Evolutionary conservation across 306 rosid species (phyloP).

Genomic region (Citrullus mucosospermus): DNA sequence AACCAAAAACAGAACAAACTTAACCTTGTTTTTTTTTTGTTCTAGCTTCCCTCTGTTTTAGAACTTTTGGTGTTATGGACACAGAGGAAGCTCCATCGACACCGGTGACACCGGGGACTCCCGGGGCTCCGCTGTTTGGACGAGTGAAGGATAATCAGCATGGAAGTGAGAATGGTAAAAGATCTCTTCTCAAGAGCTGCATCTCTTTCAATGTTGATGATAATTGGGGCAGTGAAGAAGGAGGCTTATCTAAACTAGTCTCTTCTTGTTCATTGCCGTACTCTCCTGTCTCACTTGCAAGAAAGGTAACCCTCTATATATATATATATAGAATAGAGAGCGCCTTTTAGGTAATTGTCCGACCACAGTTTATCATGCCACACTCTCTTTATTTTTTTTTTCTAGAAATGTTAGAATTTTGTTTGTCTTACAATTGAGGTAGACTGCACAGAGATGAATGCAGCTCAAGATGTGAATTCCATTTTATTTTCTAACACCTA

Average conservation of each 20-base stretch:
- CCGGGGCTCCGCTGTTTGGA: conserved; percentile 1
- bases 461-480: no score
- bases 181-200: conserved; percentile 45
- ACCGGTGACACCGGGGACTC: neutral
- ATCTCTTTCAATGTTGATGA: conserved; percentile 45
- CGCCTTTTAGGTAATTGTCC: neutral
- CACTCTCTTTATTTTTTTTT: no score
- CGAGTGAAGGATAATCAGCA: neutral
- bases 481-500: no score
- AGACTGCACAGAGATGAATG: no score
- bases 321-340: neutral
- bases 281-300: conserved; percentile 59
- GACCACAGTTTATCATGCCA: no score
- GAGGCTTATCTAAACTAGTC: conserved; percentile 33
- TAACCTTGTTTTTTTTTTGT: neutral
- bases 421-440: no score
- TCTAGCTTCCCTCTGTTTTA: neutral
- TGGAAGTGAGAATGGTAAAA: conserved; percentile 20
- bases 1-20: neutral
- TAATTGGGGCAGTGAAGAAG: conserved; percentile 59
- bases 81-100: neutral
- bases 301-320: conserved; percentile 29
- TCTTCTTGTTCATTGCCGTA: conserved; percentile 47
- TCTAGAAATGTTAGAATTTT: no score
- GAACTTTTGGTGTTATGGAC: neutral